Base-by-base conservation (phyloP, 352 stramenopile species). In the Phytophthora pini region DNA sequence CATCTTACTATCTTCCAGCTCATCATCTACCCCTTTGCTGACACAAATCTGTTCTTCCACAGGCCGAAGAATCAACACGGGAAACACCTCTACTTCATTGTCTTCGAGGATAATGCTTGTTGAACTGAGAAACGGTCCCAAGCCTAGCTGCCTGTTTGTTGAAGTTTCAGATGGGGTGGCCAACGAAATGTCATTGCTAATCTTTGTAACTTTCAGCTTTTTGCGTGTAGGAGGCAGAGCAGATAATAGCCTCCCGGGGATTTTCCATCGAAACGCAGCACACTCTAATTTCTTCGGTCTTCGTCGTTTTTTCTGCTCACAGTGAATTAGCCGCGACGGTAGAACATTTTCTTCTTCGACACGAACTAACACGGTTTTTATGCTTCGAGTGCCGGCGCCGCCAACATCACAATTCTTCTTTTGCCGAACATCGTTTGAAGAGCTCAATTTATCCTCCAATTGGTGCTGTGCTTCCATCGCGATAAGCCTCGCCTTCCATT, bases 51-150 rank as follows among this genome's bases (percentile, higher is more conserved):
- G 45, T 2, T 77, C 57, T 22, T 74, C 76, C 10, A 74, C 40
- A 5, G 82, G 79, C 17, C 77, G 79, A 65, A 90, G 77, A 29
- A 85, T 36, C 47, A 90, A 58, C 12, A 89, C 78, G 8, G 82
- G 82, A 39, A 88, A 90, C 5, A 89, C 82, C 56, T 90, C 82
- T 12, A 90, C 76, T 55, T 90, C 62, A 29, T 87, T 76, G 15
- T 81, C 74, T 44, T 87, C 70, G 4, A 90, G 59, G 4, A 64
- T 72, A 48, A 90, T 76, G 27, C 75, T 79, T 0, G 79, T 84
- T 13, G 77, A 82, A 39, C 70, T 57, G 20, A 84, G 41, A 59
- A 85, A 90, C n/a, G 26, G 40, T 1, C 76, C 77, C 12, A 87
- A 53, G 1, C 36, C 22, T 26, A 87, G 66, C 29, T 63, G 43